Evolutionary conservation across 441 rosid species (phyloP).

Genomic region (Adansonia rubrostipa): DNA sequence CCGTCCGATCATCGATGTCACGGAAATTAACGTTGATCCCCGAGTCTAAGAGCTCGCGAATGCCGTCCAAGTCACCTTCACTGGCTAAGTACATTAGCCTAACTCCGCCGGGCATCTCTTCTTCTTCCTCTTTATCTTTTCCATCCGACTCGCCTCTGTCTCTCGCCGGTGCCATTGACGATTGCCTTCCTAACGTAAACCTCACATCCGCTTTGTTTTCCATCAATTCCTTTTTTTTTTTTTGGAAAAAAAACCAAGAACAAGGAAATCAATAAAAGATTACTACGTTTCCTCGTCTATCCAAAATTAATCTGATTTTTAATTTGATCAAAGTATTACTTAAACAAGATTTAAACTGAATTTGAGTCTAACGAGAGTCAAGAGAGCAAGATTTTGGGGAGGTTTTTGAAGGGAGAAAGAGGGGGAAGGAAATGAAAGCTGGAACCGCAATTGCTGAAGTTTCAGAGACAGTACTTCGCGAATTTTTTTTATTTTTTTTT

Average conservation of each 20-base stretch:
- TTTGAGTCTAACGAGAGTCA: neutral
- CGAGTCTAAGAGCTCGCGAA: constrained; percentile 67
- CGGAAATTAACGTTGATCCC: constrained; percentile 76
- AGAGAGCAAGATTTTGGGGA: neutral
- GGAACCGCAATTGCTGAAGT: constrained; percentile 6
- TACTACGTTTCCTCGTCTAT: neutral
- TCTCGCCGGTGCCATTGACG: constrained; percentile 75
- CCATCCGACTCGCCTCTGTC: constrained; percentile 38
- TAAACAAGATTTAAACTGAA: neutral
- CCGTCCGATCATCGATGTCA: constrained; percentile 82
- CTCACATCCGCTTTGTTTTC: constrained; percentile 52
- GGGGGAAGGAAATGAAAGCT: neutral
- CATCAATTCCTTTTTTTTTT: constrained; percentile 34
- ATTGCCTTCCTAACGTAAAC: constrained; percentile 61
- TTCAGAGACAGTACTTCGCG: constrained; percentile 6
- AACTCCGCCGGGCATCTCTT: constrained; percentile 51
- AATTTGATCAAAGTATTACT: neutral
- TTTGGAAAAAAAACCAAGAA: neutral
- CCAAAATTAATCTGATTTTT: constrained; percentile 12
- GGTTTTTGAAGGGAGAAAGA: neutral
- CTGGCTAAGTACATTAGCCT: constrained; percentile 72
- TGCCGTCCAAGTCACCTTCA: constrained; percentile 79
- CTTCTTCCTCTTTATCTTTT: constrained; percentile 42
- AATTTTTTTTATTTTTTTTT: neutral
- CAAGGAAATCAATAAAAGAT: neutral